Percentiles rank a stretch among this genome's conserved stretches.
phyloP scores from a whole-genome alignment of 129 eudicot species.

The Lonicera japonica region DNA sequence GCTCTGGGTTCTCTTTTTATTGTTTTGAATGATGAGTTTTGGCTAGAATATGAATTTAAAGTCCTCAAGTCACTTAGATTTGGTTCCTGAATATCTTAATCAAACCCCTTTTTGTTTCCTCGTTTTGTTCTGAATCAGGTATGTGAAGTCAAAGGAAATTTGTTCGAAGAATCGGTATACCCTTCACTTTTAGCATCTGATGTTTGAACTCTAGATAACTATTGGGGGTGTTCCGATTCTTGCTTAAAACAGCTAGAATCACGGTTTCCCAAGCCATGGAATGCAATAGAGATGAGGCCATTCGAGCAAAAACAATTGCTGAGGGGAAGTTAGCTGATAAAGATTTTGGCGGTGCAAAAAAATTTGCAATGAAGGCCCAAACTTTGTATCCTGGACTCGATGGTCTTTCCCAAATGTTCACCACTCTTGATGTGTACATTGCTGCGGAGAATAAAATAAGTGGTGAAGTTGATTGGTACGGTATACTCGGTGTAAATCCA shows the following conservation, averaged over 20 bases:
- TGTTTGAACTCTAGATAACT: slow-evolving; percentile 15
- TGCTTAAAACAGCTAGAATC: neutral
- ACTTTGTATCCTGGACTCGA: slow-evolving; percentile 60
- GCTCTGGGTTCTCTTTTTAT: too few relatives aligned
- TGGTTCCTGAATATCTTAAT: too few relatives aligned
- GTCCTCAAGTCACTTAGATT: too few relatives aligned
- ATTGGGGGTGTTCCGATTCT: slow-evolving; percentile 8
- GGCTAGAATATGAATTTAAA: too few relatives aligned
- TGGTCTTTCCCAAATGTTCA: slow-evolving; percentile 51
- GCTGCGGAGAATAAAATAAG: slow-evolving; percentile 59
- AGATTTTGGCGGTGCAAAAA: slow-evolving; percentile 69
- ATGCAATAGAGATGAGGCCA: slow-evolving; percentile 92
- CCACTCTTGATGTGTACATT: slow-evolving; percentile 46
- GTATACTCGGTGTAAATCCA: slow-evolving; percentile 58
- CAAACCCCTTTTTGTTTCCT: neutral
- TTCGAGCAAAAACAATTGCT: slow-evolving; percentile 68
- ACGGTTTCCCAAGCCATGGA: slow-evolving; percentile 79
- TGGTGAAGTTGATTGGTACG: slow-evolving; percentile 83
- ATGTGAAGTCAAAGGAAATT: neutral
- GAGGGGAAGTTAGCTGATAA: slow-evolving; percentile 52
- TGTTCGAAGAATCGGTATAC: neutral
- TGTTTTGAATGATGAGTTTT: too few relatives aligned
- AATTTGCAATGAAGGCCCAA: slow-evolving; percentile 66
- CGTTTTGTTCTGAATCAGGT: slow-evolving; percentile 26
- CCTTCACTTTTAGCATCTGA: slow-evolving; percentile 11